Percentiles rank a stretch among this genome's conserved stretches.
These are phyloP conservation scores for Ensete ventricosum DNA, from an alignment of 176 grass and related monocot species.

Conservation along the genomic window DNA sequence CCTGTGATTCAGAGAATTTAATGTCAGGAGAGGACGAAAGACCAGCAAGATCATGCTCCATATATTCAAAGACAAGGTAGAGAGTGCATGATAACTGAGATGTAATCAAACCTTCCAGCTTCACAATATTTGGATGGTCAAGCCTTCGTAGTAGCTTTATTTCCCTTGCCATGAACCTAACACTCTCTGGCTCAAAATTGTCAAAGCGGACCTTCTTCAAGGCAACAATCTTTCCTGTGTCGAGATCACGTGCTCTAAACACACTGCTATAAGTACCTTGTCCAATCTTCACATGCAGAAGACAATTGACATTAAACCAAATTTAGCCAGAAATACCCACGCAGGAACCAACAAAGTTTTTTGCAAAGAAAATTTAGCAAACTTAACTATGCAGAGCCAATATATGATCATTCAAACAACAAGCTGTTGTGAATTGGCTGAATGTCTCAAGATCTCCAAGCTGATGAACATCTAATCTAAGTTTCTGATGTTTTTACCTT, in stretches of 20 bases:
- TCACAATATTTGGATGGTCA: slow-evolving; percentile 92
- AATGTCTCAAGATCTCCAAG: too few species aligned
- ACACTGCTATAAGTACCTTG: slow-evolving; percentile 99
- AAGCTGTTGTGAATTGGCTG: too few species aligned
- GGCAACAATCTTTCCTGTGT: slow-evolving; percentile 80
- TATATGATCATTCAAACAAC: too few species aligned
- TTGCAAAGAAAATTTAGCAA: background rate
- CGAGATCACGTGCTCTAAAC: slow-evolving; percentile 70
- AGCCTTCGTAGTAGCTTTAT: slow-evolving; percentile 86
- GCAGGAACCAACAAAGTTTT: background rate
- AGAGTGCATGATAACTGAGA: slow-evolving; percentile 76
- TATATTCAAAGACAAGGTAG: slow-evolving; percentile 98
- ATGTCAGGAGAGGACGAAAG: slow-evolving; percentile 81
- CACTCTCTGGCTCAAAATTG: slow-evolving; percentile 92
- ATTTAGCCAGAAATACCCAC: slow-evolving; percentile 1
- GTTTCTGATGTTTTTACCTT: too few species aligned
- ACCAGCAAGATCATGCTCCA: slow-evolving; percentile 96
- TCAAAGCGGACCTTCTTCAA: slow-evolving; percentile 97
- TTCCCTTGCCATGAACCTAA: slow-evolving; percentile 95
- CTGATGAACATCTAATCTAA: too few species aligned
- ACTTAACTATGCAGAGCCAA: background rate
- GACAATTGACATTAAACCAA: background rate
- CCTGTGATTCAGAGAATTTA: slow-evolving; percentile 80
- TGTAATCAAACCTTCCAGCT: slow-evolving; percentile 91
- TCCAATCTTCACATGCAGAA: slow-evolving; percentile 47